phyloP scores from a whole-genome alignment of 2,329 filamentous ascomycete species.

The Diplodia mutila region DNA sequence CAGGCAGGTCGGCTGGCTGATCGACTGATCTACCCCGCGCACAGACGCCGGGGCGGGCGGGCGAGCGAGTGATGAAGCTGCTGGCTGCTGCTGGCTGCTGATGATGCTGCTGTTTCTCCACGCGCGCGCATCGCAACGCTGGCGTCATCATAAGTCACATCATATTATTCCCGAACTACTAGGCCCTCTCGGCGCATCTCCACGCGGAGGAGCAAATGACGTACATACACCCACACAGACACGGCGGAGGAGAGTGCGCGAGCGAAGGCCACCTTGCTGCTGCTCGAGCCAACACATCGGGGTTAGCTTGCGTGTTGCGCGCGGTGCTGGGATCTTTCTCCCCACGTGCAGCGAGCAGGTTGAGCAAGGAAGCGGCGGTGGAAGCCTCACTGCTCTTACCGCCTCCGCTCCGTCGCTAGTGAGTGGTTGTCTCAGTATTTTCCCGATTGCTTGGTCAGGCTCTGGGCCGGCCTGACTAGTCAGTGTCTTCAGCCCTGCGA shows the following conservation, averaged over 20 bases:
- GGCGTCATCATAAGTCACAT: conserved; percentile 50
- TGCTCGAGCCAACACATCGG: neutral
- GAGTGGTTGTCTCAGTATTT: neutral
- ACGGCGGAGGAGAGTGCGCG: too few relatives aligned
- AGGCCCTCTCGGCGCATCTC: too few relatives aligned
- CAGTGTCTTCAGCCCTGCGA: neutral
- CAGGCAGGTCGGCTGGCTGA: neutral
- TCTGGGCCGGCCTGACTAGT: neutral
- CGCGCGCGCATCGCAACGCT: conserved; percentile 58
- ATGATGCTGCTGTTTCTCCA: conserved; percentile 40
- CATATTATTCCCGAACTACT: conserved; percentile 28
- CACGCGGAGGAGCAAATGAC: too few relatives aligned
- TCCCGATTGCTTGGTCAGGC: neutral
- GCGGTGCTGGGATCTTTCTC: conserved; percentile 48
- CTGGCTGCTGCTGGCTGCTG: conserved; percentile 26
- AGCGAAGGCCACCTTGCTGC: too few relatives aligned
- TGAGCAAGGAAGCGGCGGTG: conserved; percentile 51
- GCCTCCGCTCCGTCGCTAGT: conserved; percentile 52
- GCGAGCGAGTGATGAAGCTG: conserved; percentile 33
- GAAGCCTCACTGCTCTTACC: conserved; percentile 36
- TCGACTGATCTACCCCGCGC: conserved; percentile 11
- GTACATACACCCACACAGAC: too few relatives aligned
- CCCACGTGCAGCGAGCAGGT: conserved; percentile 52
- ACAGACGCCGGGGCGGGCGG: conserved; percentile 56
- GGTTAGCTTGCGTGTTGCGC: neutral